phyloP scores from a whole-genome alignment of 1,284 basidiomycete species.

The Leucoagaricus sp. region DNA sequence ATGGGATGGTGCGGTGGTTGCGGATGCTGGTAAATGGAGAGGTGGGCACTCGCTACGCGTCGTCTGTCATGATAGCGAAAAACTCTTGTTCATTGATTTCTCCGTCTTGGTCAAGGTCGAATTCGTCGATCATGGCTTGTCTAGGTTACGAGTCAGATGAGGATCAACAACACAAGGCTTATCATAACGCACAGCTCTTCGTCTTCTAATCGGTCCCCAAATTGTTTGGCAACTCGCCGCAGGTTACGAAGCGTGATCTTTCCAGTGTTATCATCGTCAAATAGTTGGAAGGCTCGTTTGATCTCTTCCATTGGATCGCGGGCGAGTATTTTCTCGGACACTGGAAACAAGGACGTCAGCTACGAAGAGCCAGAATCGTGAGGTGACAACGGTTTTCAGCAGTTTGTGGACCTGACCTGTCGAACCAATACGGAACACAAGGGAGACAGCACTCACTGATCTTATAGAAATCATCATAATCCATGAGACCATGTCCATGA shows the following conservation, averaged over 20 bases:
- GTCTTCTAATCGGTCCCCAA: constrained; percentile 94
- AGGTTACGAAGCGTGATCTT: constrained; percentile 94
- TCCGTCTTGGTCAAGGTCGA: constrained; percentile 97
- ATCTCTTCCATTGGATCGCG: constrained; percentile 98
- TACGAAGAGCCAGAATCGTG: background rate
- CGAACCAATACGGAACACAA: too few species aligned
- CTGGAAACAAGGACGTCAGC: constrained; percentile 44
- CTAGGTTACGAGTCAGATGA: constrained; percentile 42
- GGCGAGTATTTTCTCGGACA: constrained; percentile 92
- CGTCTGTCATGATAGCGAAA: constrained; percentile 96
- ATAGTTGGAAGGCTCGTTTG: constrained; percentile 91
- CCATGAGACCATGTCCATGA: constrained; percentile 89
- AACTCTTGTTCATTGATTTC: constrained; percentile 97
- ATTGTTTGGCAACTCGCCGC: constrained; percentile 93
- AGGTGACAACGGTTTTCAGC: background rate
- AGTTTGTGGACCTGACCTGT: too few species aligned
- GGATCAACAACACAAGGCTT: background rate
- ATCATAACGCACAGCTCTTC: constrained; percentile 85
- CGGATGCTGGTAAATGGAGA: background rate
- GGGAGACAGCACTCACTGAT: constrained; percentile 75
- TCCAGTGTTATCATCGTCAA: constrained; percentile 95
- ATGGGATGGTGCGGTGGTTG: background rate
- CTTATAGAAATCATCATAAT: constrained; percentile 92
- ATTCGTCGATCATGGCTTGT: constrained; percentile 99
- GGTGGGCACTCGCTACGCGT: constrained; percentile 37